Evolutionary conservation across 768 basidiomycete genomes (phyloP), one percentile per base, ranked within the genome.

Genomic region (Rhodotorula babjevae): DNA sequence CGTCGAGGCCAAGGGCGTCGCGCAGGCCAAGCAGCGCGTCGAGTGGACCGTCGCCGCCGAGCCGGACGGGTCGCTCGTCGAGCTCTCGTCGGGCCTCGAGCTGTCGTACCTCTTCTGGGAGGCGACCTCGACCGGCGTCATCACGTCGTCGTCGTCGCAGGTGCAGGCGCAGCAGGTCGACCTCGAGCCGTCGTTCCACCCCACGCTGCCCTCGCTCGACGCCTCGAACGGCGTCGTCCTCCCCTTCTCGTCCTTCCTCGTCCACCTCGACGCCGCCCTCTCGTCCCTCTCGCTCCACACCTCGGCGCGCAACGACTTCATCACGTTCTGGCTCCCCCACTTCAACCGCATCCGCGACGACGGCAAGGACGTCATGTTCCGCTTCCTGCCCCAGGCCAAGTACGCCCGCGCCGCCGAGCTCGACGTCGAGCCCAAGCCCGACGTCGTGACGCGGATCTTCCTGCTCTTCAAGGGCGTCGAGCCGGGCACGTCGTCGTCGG

Each of bases 291-390:
- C 82, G 0, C 82, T 85, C 14, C 81, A 85, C 67, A 82, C 79
- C 1, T 82, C 84, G 65, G 84, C 84, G 2, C 79, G 83, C 58
- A 83, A 82, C 36, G 83, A 83, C 12, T 85, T 85, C 77, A 83
- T 85, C 72, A 84, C 84, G 82, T 85, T 82, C 73, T 85, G 85
- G 85, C 81, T 85, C 25, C 84, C 84, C 0, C 77, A 79, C 19
- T 73, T 86, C 52, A 73, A 81, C 49, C 83, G 81, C 66, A 63
- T 67, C 29, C 36, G 40, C n/a, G 29, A 53, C 19, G 11, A 18
- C 18, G 81, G 85, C 76, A 77, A 79, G 31, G 73, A 82, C 66
- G 73, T 85, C 61, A 84, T 83, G 4, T 79, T 86, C 44, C 82
- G 84, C 9, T 85, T 86, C 78, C 50, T 85, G 12, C 80, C 84